These are phyloP conservation scores for Massarina eburnea DNA, from an alignment of 2,329 filamentous ascomycete species.

Conservation along the genomic window DNA sequence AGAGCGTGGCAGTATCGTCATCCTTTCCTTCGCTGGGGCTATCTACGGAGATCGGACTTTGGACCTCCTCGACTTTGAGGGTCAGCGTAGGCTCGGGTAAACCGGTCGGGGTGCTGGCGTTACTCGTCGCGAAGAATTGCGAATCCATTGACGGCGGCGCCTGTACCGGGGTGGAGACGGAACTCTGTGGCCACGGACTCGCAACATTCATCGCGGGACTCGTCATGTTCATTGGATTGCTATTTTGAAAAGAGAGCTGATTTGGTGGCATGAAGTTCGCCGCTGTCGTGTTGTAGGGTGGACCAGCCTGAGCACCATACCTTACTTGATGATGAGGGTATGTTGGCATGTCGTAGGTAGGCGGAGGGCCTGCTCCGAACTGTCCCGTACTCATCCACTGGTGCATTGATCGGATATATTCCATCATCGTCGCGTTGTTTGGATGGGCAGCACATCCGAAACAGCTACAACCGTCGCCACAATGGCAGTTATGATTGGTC, in stretches of 20 bases:
- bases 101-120: neutral
- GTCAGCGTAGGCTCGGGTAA: slow-evolving; percentile 8
- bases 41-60: slow-evolving; percentile 22
- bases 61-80: slow-evolving; percentile 20
- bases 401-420: slow-evolving; percentile 50
- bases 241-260: slow-evolving; percentile 24
- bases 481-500: slow-evolving; percentile 57
- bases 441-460: slow-evolving; percentile 69
- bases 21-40: slow-evolving; percentile 35
- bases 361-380: slow-evolving; percentile 32
- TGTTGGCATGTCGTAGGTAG: slow-evolving; percentile 38
- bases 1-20: slow-evolving; percentile 38
- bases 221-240: slow-evolving; percentile 18
- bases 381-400: slow-evolving; percentile 39
- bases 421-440: slow-evolving; percentile 65
- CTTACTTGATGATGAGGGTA: slow-evolving; percentile 39
- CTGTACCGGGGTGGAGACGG: slow-evolving; percentile 17
- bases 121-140: slow-evolving; percentile 3
- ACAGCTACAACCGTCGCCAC: slow-evolving; percentile 67
- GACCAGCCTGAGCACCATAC: slow-evolving; percentile 27
- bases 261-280: slow-evolving; percentile 21
- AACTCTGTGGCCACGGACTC: slow-evolving; percentile 26
- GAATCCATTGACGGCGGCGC: slow-evolving; percentile 9
- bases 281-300: slow-evolving; percentile 15
- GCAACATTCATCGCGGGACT: slow-evolving; percentile 17